These are phyloP conservation scores for Lichtheimia corymbifera DNA, from an alignment of 371 early-diverging fungal species.

Conservation along the genomic window DNA sequence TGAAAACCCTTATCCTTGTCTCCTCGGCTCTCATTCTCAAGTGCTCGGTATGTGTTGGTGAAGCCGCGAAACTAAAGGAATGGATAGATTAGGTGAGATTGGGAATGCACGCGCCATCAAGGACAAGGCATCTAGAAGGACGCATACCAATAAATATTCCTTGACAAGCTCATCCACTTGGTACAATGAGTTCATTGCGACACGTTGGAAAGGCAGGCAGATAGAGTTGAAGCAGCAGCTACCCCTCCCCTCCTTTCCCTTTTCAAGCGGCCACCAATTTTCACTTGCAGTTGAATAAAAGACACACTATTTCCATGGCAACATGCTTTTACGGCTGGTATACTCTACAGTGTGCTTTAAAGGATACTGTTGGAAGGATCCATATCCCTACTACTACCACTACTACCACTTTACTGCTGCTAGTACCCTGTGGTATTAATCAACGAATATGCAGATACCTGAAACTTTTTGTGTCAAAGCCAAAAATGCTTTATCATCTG, in stretches of 20 bases:
- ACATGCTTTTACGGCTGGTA: too few relatives aligned
- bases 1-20: constrained; percentile 72
- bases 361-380: too few relatives aligned
- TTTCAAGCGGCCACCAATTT: neutral
- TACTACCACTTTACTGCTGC: too few relatives aligned
- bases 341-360: too few relatives aligned
- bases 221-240: neutral
- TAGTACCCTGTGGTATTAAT: too few relatives aligned
- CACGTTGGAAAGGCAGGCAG: neutral
- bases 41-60: constrained; percentile 60
- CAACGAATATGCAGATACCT: too few relatives aligned
- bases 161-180: constrained; percentile 73
- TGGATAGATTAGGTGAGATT: neutral
- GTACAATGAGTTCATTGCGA: constrained; percentile 59
- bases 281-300: neutral
- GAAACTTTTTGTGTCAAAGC: too few relatives aligned
- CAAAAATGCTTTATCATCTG: too few relatives aligned
- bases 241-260: neutral
- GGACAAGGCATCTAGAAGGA: neutral
- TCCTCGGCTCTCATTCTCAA: constrained; percentile 57
- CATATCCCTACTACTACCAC: too few relatives aligned
- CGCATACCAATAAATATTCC: constrained; percentile 65
- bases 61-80: constrained; percentile 65
- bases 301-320: too few relatives aligned
- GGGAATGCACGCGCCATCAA: neutral